A percentile compares a stretch with the other conserved stretches of the same genome.
Evolutionary conservation across 2,329 filamentous ascomycete genomes (phyloP).

Genomic region (Fonsecaea nubica): DNA sequence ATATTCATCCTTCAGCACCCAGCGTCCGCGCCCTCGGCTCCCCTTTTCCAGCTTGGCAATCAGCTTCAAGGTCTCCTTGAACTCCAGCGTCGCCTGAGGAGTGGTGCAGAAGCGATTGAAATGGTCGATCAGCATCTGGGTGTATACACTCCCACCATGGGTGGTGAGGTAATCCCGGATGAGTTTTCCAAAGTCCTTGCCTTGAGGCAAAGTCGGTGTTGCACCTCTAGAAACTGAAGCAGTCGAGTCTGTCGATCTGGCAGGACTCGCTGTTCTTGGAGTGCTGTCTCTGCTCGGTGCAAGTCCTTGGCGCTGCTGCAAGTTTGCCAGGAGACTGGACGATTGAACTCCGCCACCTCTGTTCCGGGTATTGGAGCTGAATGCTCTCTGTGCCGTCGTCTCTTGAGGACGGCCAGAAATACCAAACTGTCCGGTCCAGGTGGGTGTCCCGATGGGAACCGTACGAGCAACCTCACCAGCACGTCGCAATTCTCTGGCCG

Average conservation of each 20-base stretch:
- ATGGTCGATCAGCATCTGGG: slow-evolving; percentile 86
- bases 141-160: slow-evolving; percentile 79
- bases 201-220: slow-evolving; percentile 48
- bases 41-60: slow-evolving; percentile 74
- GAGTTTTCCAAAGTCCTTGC: slow-evolving; percentile 70
- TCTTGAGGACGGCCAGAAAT: slow-evolving; percentile 73
- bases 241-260: slow-evolving; percentile 36
- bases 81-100: slow-evolving; percentile 72
- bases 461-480: slow-evolving; percentile 74
- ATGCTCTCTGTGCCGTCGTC: slow-evolving; percentile 55
- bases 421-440: slow-evolving; percentile 89
- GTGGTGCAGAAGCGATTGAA: slow-evolving; percentile 82
- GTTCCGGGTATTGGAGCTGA: slow-evolving; percentile 40
- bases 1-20: slow-evolving; percentile 67
- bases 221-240: slow-evolving; percentile 34
- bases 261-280: slow-evolving; percentile 36
- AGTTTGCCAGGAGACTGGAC: slow-evolving; percentile 61
- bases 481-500: slow-evolving; percentile 75
- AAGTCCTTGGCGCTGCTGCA: slow-evolving; percentile 61
- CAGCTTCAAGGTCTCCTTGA: slow-evolving; percentile 77
- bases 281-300: slow-evolving; percentile 28
- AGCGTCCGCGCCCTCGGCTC: slow-evolving; percentile 59
- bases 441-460: slow-evolving; percentile 82
- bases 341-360: slow-evolving; percentile 42
- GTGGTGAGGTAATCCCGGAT: slow-evolving; percentile 79